Base-by-base conservation (phyloP, 345 rosid genomes). In the Turritis glabra region DNA sequence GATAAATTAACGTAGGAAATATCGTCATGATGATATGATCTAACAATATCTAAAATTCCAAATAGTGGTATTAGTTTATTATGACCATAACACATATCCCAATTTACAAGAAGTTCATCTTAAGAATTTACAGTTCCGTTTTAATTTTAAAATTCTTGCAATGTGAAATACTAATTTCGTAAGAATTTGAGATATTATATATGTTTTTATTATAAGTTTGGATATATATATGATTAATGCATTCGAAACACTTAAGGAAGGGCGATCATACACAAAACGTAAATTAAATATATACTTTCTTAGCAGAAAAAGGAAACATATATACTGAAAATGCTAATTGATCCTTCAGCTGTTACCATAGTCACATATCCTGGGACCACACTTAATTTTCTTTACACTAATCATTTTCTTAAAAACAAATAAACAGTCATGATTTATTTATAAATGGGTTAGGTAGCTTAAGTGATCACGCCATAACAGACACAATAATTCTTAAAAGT, bases 401-500 rank as follows among this genome's bases (percentile, higher is more conserved):
- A 46, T 37, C 14, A 47, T 55, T 19, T 63, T 56, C 4, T 56
- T 46, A 37, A 44, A 44, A 46, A 37, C 23, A 75, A 38, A 22
- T 47, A 50, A 67, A 4, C 56, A 35, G 38, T 29, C 25, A 50
- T 32, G 44, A 60, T 54, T 77, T 46, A 29, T 77, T 30, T 25
- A 43, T 55, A 71, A 37, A 54, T 70, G 72, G 76, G 72, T 64
- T 77, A 77, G 76, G 76, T 77, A 77, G 80, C 53, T 69, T 37
- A 46, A 33, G 66, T 64, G 72, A 64, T 25, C 80, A 77, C 72
- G 80, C 72, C 76, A 64, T 64, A 71, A 40, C 76, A 46, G 72
- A 77, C 80, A 64, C 54, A 55, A 71, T 71, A 55, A 71, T 63
- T 77, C 21, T 46, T 27, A 29, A 71, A 69, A 69, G 33, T 35